Conservation (phyloP, 495 filamentous ascomycete species). For the Penicillium subrubescens region DNA sequence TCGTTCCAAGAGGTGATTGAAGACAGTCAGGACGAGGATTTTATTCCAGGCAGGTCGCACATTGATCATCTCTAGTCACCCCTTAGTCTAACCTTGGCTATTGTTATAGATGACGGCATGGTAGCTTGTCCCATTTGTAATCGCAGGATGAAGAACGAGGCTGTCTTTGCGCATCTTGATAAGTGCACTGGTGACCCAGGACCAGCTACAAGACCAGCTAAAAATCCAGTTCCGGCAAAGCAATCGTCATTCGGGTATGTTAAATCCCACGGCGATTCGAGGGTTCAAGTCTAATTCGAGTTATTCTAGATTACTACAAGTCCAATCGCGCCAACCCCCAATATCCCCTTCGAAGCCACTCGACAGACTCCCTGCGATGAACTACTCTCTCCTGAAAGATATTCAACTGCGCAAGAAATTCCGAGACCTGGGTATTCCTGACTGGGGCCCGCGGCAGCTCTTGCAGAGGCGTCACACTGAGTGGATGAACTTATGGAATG, state of each 20-base stretch:
- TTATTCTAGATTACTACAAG: constrained; percentile 28
- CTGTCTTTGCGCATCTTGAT: constrained; percentile 82
- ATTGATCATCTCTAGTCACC: not conserved
- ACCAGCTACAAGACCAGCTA: constrained; percentile 2
- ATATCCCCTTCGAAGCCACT: constrained; percentile 35
- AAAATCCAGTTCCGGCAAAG: constrained; percentile 21
- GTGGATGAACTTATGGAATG: constrained; percentile 95
- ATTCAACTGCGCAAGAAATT: constrained; percentile 75
- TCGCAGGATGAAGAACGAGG: constrained; percentile 70
- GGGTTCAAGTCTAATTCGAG: constrained; percentile 15
- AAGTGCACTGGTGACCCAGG: constrained; percentile 37
- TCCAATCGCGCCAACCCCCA: constrained; percentile 11
- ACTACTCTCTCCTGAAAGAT: constrained; percentile 82
- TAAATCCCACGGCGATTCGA: not conserved
- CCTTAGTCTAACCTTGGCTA: constrained; percentile 31
- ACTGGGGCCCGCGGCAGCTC: constrained; percentile 61
- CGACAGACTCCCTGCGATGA: constrained; percentile 72
- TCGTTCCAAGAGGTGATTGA: constrained; percentile 34
- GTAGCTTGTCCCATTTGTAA: constrained; percentile 82
- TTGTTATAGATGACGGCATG: constrained; percentile 66
- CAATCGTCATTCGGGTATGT: constrained; percentile 36
- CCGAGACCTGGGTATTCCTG: constrained; percentile 77
- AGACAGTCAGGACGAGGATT: constrained; percentile 44
- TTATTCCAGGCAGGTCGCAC: constrained; percentile 24
- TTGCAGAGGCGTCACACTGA: constrained; percentile 83